phyloP scores from a whole-genome alignment of 129 eudicot species.

The Oenanthe sinensis region DNA sequence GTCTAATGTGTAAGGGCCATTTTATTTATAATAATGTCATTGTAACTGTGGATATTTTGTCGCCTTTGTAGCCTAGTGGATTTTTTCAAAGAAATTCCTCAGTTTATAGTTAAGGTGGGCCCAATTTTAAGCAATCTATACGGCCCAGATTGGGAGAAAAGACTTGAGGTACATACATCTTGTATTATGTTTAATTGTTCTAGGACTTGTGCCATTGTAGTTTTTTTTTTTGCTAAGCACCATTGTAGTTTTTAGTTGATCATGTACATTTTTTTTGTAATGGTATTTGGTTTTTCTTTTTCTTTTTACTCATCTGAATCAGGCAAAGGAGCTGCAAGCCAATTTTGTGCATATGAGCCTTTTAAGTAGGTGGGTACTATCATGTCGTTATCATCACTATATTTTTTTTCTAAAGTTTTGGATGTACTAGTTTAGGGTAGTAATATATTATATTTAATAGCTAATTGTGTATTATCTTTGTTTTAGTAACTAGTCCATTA shows the following conservation, averaged over 20 bases:
- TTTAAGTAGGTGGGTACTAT: constrained; percentile 74
- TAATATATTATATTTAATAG: background rate
- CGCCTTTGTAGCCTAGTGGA: constrained; percentile 53
- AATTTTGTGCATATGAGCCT: constrained; percentile 79
- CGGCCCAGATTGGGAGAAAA: constrained; percentile 81
- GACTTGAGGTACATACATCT: constrained; percentile 54
- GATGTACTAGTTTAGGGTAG: background rate
- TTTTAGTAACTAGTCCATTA: background rate
- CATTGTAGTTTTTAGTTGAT: background rate
- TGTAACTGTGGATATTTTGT: background rate
- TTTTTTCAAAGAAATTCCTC: constrained; percentile 82
- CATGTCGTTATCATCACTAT: background rate
- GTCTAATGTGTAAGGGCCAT: background rate
- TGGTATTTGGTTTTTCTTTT: constrained; percentile 12
- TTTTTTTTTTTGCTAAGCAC: too few species aligned
- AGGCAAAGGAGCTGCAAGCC: constrained; percentile 89
- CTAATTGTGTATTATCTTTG: background rate
- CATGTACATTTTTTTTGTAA: constrained; percentile 6
- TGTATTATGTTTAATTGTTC: constrained; percentile 9
- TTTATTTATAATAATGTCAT: constrained; percentile 2
- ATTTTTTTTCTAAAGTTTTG: background rate
- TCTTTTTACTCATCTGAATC: constrained; percentile 11
- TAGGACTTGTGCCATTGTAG: background rate
- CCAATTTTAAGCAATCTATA: constrained; percentile 47
- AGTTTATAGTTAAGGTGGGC: constrained; percentile 70